Evolutionary conservation across 2,329 filamentous ascomycete genomes (phyloP), one percentile per base, ranked within the genome.

Genomic region (Colletotrichum aenigma): DNA sequence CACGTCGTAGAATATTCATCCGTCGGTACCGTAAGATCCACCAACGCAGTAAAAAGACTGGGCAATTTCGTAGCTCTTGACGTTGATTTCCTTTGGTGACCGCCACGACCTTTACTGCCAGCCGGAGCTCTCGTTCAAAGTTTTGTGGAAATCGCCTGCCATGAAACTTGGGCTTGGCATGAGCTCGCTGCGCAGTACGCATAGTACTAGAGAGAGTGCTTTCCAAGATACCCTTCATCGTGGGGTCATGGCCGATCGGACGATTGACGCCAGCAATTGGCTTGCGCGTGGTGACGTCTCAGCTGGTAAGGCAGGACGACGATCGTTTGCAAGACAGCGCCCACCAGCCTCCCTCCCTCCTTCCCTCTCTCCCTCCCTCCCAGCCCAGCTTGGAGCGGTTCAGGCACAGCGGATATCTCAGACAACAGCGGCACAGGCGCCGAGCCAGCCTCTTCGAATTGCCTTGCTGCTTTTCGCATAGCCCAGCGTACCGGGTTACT

Each of bases 221-320:
- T 24, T 32, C 61, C 55, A 34, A 61, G 18, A 32, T 28, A 36
- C 30, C 16, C 24, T 30, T 60, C 15, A 26, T 43, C 36, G 21
- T 10, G 55, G 61, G 55, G 66, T 30, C 66, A 36, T 66, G 43
- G 26, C 56, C 62, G 73, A 72, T 73, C 69, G 64, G 64, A 68
- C 48, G 32, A 55, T 28, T 67, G 34, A 56, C 58, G 13, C 38
- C 34, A 38, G 26, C 62, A 48, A 68, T 73, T 48, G 73, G 64
- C 30, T 64, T 75, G 34, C 70, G 56, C 26, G 56, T 60, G 43
- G 70, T 75, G 73, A 75, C 73, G 62, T 75, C 64, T 65, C 28
- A 15, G 43, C 34, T 21, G 62, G 62, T 64, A 73, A 30, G 38
- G 64, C 64, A 67, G 43, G 38, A 36, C 18, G 69, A 32, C 43